phyloP scores from a whole-genome alignment of 2,329 filamentous ascomycete species.

The Dactylellina parvicollis region DNA sequence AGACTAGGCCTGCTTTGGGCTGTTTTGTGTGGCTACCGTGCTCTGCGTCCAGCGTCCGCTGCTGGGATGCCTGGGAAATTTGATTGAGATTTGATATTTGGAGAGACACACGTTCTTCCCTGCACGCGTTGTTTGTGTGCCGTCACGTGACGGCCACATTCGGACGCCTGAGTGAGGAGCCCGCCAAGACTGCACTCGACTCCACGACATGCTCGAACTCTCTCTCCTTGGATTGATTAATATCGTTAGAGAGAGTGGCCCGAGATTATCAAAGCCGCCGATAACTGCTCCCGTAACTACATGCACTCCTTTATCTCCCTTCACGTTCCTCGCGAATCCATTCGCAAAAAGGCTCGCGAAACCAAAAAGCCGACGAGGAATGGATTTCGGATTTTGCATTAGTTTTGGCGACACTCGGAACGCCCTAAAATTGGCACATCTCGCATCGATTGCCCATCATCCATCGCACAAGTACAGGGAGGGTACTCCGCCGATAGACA shows the following conservation, averaged over 20 bases:
- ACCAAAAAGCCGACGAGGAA: not conserved
- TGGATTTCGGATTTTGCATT: not conserved
- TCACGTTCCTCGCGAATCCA: conserved; percentile 22
- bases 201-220: too few species aligned
- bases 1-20: conserved; percentile 21
- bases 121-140: conserved; percentile 25
- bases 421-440: conserved; percentile 43
- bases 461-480: too few species aligned
- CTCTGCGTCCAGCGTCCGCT: not conserved
- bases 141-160: conserved; percentile 22
- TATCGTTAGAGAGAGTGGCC: too few species aligned
- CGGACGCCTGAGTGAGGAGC: not conserved
- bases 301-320: not conserved
- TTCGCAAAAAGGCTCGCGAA: too few species aligned
- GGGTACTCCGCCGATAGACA: too few species aligned
- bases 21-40: conserved; percentile 17
- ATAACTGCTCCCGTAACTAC: too few species aligned
- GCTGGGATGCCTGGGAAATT: conserved; percentile 5
- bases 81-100: not conserved
- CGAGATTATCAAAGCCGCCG: too few species aligned
- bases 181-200: too few species aligned
- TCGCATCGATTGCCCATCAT: conserved; percentile 13
- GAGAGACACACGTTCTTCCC: not conserved
- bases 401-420: conserved; percentile 40
- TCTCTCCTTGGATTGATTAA: too few species aligned